Evolutionary conservation across 768 basidiomycete genomes (phyloP).

Genomic region (Rhodotorula kratochvilovae): DNA sequence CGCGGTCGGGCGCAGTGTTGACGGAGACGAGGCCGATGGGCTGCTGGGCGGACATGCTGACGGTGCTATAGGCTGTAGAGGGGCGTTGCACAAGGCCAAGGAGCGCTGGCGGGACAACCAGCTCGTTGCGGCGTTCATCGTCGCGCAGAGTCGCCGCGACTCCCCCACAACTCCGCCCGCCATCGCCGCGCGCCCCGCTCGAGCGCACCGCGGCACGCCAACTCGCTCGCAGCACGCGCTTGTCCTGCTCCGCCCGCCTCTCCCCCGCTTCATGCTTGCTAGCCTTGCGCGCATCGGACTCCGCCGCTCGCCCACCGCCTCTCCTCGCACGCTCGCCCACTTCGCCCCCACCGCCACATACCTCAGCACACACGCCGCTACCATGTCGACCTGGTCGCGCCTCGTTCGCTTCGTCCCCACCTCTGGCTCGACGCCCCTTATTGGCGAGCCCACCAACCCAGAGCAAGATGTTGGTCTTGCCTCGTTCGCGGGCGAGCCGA

Average conservation of each 20-base stretch:
- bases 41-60: neutral
- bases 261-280: neutral
- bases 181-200: too few relatives aligned
- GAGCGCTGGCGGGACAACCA: neutral
- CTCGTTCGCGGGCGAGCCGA: constrained; percentile 37
- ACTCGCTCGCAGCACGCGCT: too few relatives aligned
- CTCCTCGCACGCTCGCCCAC: neutral
- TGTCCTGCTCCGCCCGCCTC: too few relatives aligned
- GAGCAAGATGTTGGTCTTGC: constrained; percentile 47
- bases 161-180: too few relatives aligned
- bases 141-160: too few relatives aligned
- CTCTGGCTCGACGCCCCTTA: constrained; percentile 29
- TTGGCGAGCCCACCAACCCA: constrained; percentile 45
- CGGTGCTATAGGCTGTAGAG: too few relatives aligned
- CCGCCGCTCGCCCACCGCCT: neutral
- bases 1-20: constrained; percentile 46
- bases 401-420: constrained; percentile 45
- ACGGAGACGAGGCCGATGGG: constrained; percentile 45
- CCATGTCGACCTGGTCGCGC: constrained; percentile 26
- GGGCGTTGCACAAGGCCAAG: neutral
- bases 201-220: too few relatives aligned
- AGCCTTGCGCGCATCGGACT: neutral
- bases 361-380: neutral
- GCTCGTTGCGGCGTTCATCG: too few relatives aligned
- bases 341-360: too few relatives aligned